Base-by-base conservation (phyloP, 805 yeast species). In the Lipomyces anomalus region DNA sequence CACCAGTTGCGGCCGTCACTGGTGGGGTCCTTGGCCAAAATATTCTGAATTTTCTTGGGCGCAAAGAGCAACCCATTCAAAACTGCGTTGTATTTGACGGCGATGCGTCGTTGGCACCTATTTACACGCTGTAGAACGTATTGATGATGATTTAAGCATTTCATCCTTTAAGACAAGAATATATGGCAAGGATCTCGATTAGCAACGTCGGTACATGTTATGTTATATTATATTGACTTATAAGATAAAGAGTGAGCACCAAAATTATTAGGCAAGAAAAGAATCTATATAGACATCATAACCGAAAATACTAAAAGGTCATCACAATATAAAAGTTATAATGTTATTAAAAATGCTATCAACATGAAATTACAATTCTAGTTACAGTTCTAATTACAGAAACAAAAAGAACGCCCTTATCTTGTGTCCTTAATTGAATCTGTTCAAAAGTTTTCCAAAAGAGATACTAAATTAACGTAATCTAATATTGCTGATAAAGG, bases 1-100 rank as follows among this genome's bases (percentile, higher is more conserved):
- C 87, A 7, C 95, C 97, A 1, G 80, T 81, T 0, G 79, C 92
- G 3, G 94, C 97, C 0, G 76, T 92, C 1, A 56, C 90, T 4
- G 98, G 97, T 4, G 98, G 97, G 1, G 74, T 86, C 1, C 65
- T 90, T 21, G 84, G 95, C 2, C 98, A 92, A 65, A 96, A 89
- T 61, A 82, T 87, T 11, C 83, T 92, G 38, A 92, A 92, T 66
- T 78, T 74, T 44, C 64, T 90, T 42, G 82, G 92, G 35, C 76
- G 76, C 55, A 78, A 80, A 55, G 88, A 85, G 56, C 72, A 79
- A 35, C 95, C 97, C 2, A 71, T 89, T 32, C 89, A 87, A 61
- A 92, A 92, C 61, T 71, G 85, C 42, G 71, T 84, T 53, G 66
- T 90, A 1, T 71, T 89, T 32, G 95, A 92, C 66, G 88, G 90